Conservation (phyloP, 225 moss, liverwort and hornwort genomes). For the Bryum argenteum region DNA sequence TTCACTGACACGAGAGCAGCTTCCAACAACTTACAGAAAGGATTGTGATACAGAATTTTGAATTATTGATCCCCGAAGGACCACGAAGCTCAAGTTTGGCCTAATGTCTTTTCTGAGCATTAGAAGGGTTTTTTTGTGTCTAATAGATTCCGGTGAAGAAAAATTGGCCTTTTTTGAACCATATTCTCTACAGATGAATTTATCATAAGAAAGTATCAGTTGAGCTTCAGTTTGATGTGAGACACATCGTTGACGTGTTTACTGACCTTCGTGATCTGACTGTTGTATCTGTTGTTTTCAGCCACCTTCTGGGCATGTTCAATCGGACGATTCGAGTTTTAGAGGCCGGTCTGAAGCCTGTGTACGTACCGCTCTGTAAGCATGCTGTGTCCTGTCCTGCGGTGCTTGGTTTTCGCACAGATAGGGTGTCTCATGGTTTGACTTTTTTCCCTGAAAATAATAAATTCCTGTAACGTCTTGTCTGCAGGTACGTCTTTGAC, state of each 20-base stretch:
- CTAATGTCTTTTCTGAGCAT: no score
- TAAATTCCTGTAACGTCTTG: conserved; percentile 18
- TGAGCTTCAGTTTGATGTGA: neutral
- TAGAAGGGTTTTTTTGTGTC: no score
- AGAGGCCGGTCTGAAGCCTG: conserved; percentile 97
- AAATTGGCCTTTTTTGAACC: no score
- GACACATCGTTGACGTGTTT: neutral
- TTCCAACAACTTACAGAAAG: no score
- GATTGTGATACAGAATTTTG: no score
- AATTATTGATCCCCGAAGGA: no score
- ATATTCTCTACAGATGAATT: no score
- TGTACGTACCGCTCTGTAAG: conserved; percentile 56
- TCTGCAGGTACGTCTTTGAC: conserved; percentile 85
- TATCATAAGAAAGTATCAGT: neutral
- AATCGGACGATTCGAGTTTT: conserved; percentile 92
- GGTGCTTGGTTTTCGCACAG: conserved; percentile 1
- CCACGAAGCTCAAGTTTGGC: no score
- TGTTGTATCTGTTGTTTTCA: conserved; percentile 33
- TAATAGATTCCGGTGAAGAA: no score
- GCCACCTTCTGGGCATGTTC: conserved; percentile 97
- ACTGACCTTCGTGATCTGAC: conserved; percentile 27
- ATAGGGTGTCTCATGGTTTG: neutral
- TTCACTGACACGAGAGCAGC: no score
- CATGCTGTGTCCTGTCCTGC: conserved; percentile 34
- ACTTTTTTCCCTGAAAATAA: neutral